These are phyloP conservation scores for Somion occarium DNA, from an alignment of 1,284 basidiomycete species.

Conservation along the genomic window DNA sequence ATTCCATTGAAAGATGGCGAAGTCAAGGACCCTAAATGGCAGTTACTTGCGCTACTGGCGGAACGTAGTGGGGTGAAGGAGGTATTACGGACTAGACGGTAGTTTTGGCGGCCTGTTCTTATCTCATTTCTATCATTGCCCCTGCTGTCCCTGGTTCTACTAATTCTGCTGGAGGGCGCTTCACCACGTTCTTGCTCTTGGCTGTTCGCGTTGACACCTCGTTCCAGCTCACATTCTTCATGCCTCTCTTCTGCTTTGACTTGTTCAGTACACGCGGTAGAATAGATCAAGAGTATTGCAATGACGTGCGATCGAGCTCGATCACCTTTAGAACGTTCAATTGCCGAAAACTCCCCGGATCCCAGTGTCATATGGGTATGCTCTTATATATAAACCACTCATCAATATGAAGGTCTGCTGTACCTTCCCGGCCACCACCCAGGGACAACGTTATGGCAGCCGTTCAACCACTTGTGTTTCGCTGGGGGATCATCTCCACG, in stretches of 20 bases:
- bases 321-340: too few species aligned
- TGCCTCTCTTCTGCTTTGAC: neutral
- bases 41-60: slow-evolving; percentile 67
- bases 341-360: neutral
- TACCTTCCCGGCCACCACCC: neutral
- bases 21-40: slow-evolving; percentile 65
- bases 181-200: neutral
- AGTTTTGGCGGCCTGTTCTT: too few species aligned
- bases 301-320: too few species aligned
- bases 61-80: slow-evolving; percentile 73
- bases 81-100: slow-evolving; percentile 32
- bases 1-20: slow-evolving; percentile 58
- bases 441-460: slow-evolving; percentile 14
- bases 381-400: neutral
- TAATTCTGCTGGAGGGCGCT: too few species aligned
- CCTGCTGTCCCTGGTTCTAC: too few species aligned
- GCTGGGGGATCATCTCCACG: slow-evolving; percentile 56
- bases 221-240: neutral
- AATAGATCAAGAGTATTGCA: neutral
- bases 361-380: too few species aligned
- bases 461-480: slow-evolving; percentile 33
- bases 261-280: neutral
- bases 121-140: neutral
- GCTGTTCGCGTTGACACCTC: neutral
- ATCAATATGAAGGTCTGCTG: neutral